Conservation (phyloP, 345 rosid species). For the Eutrema heterophyllum region DNA sequence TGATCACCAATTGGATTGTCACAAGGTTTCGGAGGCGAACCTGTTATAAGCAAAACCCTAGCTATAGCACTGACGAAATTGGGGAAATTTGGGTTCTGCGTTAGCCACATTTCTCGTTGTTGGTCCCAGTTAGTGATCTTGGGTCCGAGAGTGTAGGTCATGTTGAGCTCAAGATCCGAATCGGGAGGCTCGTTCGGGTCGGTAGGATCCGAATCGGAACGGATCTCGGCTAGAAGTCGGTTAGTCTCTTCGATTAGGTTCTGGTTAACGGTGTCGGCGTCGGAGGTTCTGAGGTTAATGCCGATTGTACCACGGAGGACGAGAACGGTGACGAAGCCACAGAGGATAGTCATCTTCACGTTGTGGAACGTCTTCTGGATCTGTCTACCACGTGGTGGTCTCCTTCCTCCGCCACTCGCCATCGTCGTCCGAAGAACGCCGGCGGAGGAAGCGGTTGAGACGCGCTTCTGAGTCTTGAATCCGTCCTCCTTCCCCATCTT, state of each 20-base stretch:
- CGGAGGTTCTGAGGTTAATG: conserved; percentile 60
- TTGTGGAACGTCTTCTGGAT: conserved; percentile 85
- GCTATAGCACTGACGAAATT: conserved; percentile 56
- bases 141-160: conserved; percentile 74
- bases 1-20: conserved; percentile 94
- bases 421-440: conserved; percentile 41
- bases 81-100: conserved; percentile 66
- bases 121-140: conserved; percentile 63
- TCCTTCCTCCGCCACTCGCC: conserved; percentile 37
- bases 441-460: conserved; percentile 31
- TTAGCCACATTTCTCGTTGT: conserved; percentile 62
- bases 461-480: conserved; percentile 60
- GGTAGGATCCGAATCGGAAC: conserved; percentile 71
- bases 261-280: conserved; percentile 77
- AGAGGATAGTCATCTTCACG: conserved; percentile 86
- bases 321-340: conserved; percentile 90
- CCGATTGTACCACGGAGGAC: conserved; percentile 96
- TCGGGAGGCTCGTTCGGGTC: conserved; percentile 53
- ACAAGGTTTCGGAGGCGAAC: conserved; percentile 91
- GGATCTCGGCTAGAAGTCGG: conserved; percentile 81
- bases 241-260: conserved; percentile 77
- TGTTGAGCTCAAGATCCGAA: conserved; percentile 47
- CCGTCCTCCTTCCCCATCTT: conserved; percentile 59
- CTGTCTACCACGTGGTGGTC: conserved; percentile 66
- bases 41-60: conserved; percentile 69